These are phyloP conservation scores for Microcyclosporella mali DNA, from an alignment of 2,329 filamentous ascomycete genomes.

Conservation along the genomic window DNA sequence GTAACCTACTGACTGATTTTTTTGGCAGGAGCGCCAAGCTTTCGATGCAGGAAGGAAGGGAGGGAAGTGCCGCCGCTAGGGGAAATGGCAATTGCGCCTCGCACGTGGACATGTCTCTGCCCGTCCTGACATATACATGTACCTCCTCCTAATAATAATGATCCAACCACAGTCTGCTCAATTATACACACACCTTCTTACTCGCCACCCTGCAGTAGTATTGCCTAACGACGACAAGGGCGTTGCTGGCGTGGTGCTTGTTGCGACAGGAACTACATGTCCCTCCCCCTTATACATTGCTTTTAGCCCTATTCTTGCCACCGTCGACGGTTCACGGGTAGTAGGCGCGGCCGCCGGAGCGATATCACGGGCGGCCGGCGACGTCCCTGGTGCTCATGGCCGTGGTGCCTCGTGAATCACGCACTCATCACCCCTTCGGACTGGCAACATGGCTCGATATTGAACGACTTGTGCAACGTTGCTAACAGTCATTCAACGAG, in stretches of 20 bases:
- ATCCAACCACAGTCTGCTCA: too few species aligned
- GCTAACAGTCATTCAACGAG: constrained; percentile 34
- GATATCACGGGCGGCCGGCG: constrained; percentile 47
- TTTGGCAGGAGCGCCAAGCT: too few species aligned
- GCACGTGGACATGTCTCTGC: too few species aligned
- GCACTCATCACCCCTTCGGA: too few species aligned
- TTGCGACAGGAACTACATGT: constrained; percentile 26
- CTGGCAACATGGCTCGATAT: too few species aligned
- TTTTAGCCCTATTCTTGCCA: background rate
- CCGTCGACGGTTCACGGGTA: constrained; percentile 8
- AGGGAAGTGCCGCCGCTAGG: background rate
- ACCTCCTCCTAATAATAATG: too few species aligned
- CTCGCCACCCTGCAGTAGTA: background rate
- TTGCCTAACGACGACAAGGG: constrained; percentile 18
- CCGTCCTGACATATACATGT: too few species aligned
- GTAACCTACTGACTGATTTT: constrained; percentile 1
- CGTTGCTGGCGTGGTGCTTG: constrained; percentile 23
- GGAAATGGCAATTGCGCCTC: too few species aligned
- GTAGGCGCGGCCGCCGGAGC: constrained; percentile 51
- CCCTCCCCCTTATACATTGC: background rate
- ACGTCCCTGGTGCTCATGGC: constrained; percentile 46
- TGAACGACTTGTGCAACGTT: constrained; percentile 34
- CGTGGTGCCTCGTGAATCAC: too few species aligned
- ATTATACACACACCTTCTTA: too few species aligned
- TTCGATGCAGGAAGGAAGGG: too few species aligned